Conservation (phyloP, 139 green algal species). For the Chlamydomonas applanata region DNA sequence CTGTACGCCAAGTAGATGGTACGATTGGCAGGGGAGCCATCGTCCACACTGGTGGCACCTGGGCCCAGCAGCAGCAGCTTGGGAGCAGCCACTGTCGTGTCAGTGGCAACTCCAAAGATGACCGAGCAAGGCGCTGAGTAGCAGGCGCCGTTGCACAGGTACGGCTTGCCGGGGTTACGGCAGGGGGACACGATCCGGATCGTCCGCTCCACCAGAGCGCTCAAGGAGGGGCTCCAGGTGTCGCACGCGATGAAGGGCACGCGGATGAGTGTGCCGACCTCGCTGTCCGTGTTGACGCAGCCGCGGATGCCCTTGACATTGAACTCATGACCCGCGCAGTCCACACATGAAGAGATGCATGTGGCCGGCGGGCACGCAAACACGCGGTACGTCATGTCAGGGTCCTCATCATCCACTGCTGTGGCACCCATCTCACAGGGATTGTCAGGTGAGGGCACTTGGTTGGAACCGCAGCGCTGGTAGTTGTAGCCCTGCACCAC, state of each 20-base stretch:
- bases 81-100: background rate
- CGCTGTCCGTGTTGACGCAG: slow-evolving; percentile 34
- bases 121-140: slow-evolving; percentile 16
- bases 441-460: slow-evolving; percentile 5
- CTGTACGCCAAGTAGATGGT: slow-evolving; percentile 22
- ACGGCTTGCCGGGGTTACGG: background rate
- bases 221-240: background rate
- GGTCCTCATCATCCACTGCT: slow-evolving; percentile 25
- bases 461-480: background rate
- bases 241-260: slow-evolving; percentile 44
- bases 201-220: slow-evolving; percentile 16
- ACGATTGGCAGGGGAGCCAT: slow-evolving; percentile 3
- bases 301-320: slow-evolving; percentile 27
- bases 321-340: slow-evolving; percentile 39
- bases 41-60: background rate
- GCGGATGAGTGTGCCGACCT: slow-evolving; percentile 19
- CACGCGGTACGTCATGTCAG: slow-evolving; percentile 28
- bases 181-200: slow-evolving; percentile 21
- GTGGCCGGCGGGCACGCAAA: slow-evolving; percentile 38
- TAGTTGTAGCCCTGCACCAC: slow-evolving; percentile 1
- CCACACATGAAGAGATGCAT: slow-evolving; percentile 28
- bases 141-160: slow-evolving; percentile 15
- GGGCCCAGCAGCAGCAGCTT: slow-evolving; percentile 13
- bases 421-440: slow-evolving; percentile 31
- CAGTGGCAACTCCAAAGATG: background rate